Base-by-base conservation (phyloP, 176 grass and related monocot genomes). In the Chrysopogon serrulatus region DNA sequence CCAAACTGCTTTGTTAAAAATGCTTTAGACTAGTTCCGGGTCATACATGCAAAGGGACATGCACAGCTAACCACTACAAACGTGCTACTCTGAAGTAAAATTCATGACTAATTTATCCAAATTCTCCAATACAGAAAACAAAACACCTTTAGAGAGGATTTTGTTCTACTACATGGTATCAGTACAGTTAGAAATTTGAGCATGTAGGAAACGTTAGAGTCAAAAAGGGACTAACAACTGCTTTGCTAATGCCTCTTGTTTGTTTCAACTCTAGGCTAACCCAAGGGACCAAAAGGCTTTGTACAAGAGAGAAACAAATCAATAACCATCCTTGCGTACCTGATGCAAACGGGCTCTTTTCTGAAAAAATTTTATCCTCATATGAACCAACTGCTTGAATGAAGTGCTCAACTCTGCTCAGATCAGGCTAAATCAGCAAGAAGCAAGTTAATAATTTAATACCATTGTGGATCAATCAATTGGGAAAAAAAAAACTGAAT, bases 291-390 rank as follows among this genome's bases (percentile, higher is more conserved):
- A 73, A 31, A 73, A 32, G 43, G 27, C 16, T 31, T 73, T 32
- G 0, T 45, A 40, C 45, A 34, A n/a, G 6, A n/a, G 6, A 87
- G 62, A 68, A 80, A 35, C 7, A 76, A 79, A 72, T 69, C 54
- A 80, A 89, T 70, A 71, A 14, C 33, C 42, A 53, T 73, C 17
- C 17, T n/a, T 83, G 61, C 48, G 23, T 49, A 99, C 96, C 91
- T 99, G 90, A 86, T 99, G 93, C 65, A 94, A 68, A 15, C 88
- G 91, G 78, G 90, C 85, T 81, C 96, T 99, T 91, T 99, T 99
- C 87, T 94, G 91, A 87, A 99, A 99, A 99, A 87, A 99, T 96
- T 73, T 66, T 92, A 85, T 96, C 96, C 85, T 99, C 96, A 42
- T 88, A 96, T 13, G 90, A 87, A 56, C 96, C 96, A 49, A 96